A percentile compares a stretch with the other conserved stretches of the same genome.
Conservation (phyloP, 129 eudicot genomes). For the Flaveria bidentis region DNA sequence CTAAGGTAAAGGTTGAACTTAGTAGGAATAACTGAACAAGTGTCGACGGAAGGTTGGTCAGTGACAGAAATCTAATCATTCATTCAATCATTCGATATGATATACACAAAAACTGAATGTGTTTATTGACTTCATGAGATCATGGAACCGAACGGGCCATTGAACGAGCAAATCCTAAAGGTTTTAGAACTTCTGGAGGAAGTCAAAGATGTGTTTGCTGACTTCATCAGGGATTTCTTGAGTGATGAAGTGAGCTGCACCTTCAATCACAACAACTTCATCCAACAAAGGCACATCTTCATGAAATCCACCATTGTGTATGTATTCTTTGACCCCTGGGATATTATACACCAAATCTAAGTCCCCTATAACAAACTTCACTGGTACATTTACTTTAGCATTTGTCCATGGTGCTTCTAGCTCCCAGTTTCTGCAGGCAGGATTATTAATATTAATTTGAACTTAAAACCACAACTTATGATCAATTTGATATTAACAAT, state of each 20-base stretch:
- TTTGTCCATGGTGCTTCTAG: slow-evolving; percentile 69
- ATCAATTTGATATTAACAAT: too few relatives aligned
- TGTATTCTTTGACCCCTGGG: slow-evolving; percentile 46
- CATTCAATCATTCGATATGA: too few relatives aligned
- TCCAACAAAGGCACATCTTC: slow-evolving; percentile 57
- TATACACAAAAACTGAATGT: background rate
- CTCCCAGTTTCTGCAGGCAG: slow-evolving; percentile 56
- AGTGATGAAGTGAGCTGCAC: slow-evolving; percentile 63
- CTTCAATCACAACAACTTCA: slow-evolving; percentile 64
- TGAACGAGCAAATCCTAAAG: background rate
- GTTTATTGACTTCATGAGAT: background rate
- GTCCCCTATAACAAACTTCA: slow-evolving; percentile 61
- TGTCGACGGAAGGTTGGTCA: too few relatives aligned
- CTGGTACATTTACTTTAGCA: slow-evolving; percentile 61
- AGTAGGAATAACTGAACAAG: background rate
- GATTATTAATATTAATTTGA: background rate
- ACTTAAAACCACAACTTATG: too few relatives aligned
- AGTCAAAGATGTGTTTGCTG: slow-evolving; percentile 52
- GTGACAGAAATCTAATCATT: too few relatives aligned
- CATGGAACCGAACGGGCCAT: background rate
- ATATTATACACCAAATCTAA: slow-evolving; percentile 51
- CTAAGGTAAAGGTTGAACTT: background rate
- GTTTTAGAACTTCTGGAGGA: slow-evolving; percentile 50
- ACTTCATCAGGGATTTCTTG: slow-evolving; percentile 59
- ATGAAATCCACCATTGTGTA: slow-evolving; percentile 54